Evolutionary conservation across 805 yeast genomes (phyloP), one percentile per base, ranked within the genome.

Genomic region (Metschnikowia sp.): DNA sequence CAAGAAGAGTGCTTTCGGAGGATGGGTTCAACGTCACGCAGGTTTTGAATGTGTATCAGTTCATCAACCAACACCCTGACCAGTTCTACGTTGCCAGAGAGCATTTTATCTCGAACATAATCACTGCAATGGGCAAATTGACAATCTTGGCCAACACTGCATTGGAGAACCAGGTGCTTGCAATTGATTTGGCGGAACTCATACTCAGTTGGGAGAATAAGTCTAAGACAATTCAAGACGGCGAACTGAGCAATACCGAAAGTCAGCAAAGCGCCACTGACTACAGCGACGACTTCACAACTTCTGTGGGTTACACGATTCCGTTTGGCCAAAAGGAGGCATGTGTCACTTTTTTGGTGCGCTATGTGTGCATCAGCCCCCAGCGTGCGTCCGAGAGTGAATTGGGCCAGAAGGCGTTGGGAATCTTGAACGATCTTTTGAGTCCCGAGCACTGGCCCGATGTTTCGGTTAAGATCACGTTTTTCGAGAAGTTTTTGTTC

Each of bases 81-180:
- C 69, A 89, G 43, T 94, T 94, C 65, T 92, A 79, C 60, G 82
- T 82, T 44, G 91, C 92, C 12, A 76, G 98, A 47, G 97, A 89
- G 55, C 88, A 89, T 47, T 94, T 92, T 59, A 82, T 90, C 49
- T 86, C 96, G 2, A 88, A 86, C 55, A 87, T 92, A 47, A 87
- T 94, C 44, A 81, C 91, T 3, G 96, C 96, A 1, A 87, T 94
- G 90, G 96, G 96, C 12, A 89, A 90, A 59, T 71, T 94, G 44
- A 86, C 95, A 0, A 81, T 88, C 41, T 70, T 83, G 58, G 82
- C 90, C 4, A 87, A 84, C 56, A 83, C 94, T 3, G 83, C 88
- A 1, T 61, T 82, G 19, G 97, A 92, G 52, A 88, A 86, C 56
- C 97, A 90, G 61, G 74, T 81, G 0, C 68, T 92, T 51, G 96